Base-by-base conservation (phyloP, 164 flowering plant genomes). In the Aristolochia contorta region DNA sequence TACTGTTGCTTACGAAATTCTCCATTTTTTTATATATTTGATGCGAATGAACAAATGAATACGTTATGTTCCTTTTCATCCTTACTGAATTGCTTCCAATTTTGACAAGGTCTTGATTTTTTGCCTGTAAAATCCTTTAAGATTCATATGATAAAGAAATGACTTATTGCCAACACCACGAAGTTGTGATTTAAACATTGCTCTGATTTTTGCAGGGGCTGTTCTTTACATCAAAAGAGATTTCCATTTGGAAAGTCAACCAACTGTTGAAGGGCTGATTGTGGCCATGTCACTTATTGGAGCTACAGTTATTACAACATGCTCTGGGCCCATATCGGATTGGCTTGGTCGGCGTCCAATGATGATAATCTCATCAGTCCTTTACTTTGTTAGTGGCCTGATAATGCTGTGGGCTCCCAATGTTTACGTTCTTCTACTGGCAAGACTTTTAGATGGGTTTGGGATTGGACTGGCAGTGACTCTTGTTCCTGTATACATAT, bases 361-460 rank as follows among this genome's bases (percentile, higher is more conserved):
- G 96, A 76, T 92, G 10, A 92, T 92, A 67, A 10, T 72, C 6
- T 89, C 98, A 15, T 87, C 98, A 16, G 18, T 82, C 47, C 78
- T 92, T 5, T 92, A 87, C 56, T 87, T 89, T 55, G 10, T 92
- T 7, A 74, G 98, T 71, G 88, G 95, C 57, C 66, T 92, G 69
- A 67, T 92, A 20, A 87, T 92, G 98, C 48, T 89, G 20, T 92
- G 98, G 95, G 85, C 98, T 12, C 96, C 96, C n/a, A 87, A 92
- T 76, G 95, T 92, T 16, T 87, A 84, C 67, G 73, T 87, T 12
- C 77, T 92, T 25, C 87, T 83, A 32, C 22, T 87, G 33, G 98
- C 84, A 12, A 79, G 98, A 70, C 80, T 92, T 6, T 53, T 92
- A 25, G 95, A 92, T 72, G 98, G 98, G 21, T 92, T 92, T 68